Base-by-base conservation (phyloP, 306 rosid species). In the Chamaecrista fasciculata region DNA sequence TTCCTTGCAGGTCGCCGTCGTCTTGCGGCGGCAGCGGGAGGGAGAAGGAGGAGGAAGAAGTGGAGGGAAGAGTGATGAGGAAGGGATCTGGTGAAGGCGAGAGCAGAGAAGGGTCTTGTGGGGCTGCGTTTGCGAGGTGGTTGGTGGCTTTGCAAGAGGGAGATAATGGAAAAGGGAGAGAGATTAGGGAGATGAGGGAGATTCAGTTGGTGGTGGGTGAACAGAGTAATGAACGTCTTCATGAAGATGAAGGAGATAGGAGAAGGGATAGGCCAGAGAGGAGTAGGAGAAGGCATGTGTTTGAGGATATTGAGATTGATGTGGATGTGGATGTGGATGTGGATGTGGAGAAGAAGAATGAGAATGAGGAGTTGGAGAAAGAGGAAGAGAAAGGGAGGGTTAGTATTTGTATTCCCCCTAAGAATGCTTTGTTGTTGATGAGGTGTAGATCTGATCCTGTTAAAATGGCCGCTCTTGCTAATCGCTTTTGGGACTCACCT, bases 401-500 rank as follows among this genome's bases (percentile, higher is more conserved):
- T 8, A 84, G 96, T 25, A 43, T 85, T 10, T 94, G 96, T 40
- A 59, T 91, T 40, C 99, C 97, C 26, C 99, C 99, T 0, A 94
- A 94, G 78, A 94, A 94, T 81, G 99, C 96, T 67, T 81, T 94
- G 40, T 73, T 94, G 76, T 79, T 94, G 23, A 94, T 94, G 99
- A 86, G 99, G 80, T 91, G 99, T 16, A 88, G 99, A 87, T 94
- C 97, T 83, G 99, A 94, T 80, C 99, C 99, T 37, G 95, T 91
- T 20, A 94, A 87, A 79, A 85, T 91, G 99, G 99, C 97, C 3
- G 97, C 94, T 33, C 84, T 94, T n/a, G 96, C 96, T 5, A 86
- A 84, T 36, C 57, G 89, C 0, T 85, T 94, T 34, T 91, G 86
- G 91, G 96, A 90, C 23, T 75, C 96, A 21, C 93, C 96, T 18